Percentiles rank a stretch among this genome's conserved stretches.
These are phyloP conservation scores for Sugiyamaella xylanicola DNA, from an alignment of 1,139 yeast species.

Conservation along the genomic window DNA sequence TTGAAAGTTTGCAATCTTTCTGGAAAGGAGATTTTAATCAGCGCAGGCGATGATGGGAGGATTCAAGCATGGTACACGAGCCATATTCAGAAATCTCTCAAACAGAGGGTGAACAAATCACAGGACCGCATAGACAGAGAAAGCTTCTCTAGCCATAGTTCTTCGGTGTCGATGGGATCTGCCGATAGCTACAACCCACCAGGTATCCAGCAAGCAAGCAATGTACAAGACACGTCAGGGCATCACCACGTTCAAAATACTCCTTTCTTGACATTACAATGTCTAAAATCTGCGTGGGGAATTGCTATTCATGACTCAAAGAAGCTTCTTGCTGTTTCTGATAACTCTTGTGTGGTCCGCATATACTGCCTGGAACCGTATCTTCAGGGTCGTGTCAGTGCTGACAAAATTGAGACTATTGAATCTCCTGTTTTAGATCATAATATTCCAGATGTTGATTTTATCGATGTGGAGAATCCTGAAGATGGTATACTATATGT, in stretches of 20 bases:
- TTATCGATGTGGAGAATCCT: slow-evolving; percentile 37
- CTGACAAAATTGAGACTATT: slow-evolving; percentile 6
- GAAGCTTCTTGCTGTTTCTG: slow-evolving; percentile 55
- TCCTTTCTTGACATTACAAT: slow-evolving; percentile 47
- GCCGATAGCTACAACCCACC: too few species aligned
- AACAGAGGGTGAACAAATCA: too few species aligned
- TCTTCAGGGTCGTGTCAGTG: slow-evolving; percentile 16
- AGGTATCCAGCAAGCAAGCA: not conserved
- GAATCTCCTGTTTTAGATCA: slow-evolving; percentile 51
- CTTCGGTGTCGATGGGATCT: slow-evolving; percentile 4
- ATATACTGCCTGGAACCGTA: slow-evolving; percentile 16
- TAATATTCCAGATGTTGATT: slow-evolving; percentile 61
- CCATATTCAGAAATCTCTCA: slow-evolving; percentile 20
- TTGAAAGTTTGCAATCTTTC: slow-evolving; percentile 41
- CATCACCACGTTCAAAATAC: slow-evolving; percentile 24
- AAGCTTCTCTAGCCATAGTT: not conserved
- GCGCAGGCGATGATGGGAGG: slow-evolving; percentile 61
- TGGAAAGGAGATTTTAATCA: slow-evolving; percentile 47
- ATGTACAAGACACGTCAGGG: not conserved
- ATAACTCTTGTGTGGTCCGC: slow-evolving; percentile 50
- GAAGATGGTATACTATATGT: slow-evolving; percentile 26
- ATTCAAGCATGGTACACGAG: slow-evolving; percentile 50
- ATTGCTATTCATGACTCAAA: slow-evolving; percentile 49
- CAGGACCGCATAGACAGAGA: too few species aligned
- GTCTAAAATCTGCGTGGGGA: slow-evolving; percentile 67